phyloP scores from a whole-genome alignment of 352 stramenopile genomes.

The Plasmopara muralis region DNA sequence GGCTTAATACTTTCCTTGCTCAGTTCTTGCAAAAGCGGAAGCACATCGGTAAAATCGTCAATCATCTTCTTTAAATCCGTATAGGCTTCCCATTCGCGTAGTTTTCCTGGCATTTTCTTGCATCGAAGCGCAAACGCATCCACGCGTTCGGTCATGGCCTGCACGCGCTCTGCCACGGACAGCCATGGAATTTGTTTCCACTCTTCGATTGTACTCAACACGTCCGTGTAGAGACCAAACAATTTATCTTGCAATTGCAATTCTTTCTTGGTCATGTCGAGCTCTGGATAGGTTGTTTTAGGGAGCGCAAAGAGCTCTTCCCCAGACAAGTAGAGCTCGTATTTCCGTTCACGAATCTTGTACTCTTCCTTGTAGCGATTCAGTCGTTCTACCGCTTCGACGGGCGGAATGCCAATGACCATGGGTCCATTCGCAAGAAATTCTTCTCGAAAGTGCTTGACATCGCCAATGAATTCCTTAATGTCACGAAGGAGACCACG shows the following conservation, averaged over 20 bases:
- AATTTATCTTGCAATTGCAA: constrained; percentile 91
- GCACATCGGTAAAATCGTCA: constrained; percentile 95
- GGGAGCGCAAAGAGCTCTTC: constrained; percentile 96
- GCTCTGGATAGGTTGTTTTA: constrained; percentile 93
- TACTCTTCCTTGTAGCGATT: constrained; percentile 98
- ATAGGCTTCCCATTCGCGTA: constrained; percentile 97
- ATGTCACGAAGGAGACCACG: constrained; percentile 93
- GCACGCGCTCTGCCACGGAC: constrained; percentile 90
- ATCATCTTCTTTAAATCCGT: constrained; percentile 95
- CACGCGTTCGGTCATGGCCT: constrained; percentile 95
- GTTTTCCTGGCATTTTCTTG: constrained; percentile 96
- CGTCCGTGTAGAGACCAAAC: constrained; percentile 96
- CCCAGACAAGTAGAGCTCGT: constrained; percentile 93
- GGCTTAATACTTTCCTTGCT: constrained; percentile 95
- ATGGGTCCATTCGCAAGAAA: constrained; percentile 96
- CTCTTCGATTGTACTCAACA: constrained; percentile 94
- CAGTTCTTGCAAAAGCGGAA: constrained; percentile 94
- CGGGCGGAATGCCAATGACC: constrained; percentile 94
- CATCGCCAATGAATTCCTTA: constrained; percentile 94
- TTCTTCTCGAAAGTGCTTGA: constrained; percentile 94
- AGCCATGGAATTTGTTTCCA: constrained; percentile 97
- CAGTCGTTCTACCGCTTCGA: constrained; percentile 94
- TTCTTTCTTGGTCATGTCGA: constrained; percentile 97
- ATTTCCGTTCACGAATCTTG: constrained; percentile 96
- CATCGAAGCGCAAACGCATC: constrained; percentile 93